These are phyloP conservation scores for Leptographium procerum DNA, from an alignment of 2,329 filamentous ascomycete genomes.

Conservation along the genomic window DNA sequence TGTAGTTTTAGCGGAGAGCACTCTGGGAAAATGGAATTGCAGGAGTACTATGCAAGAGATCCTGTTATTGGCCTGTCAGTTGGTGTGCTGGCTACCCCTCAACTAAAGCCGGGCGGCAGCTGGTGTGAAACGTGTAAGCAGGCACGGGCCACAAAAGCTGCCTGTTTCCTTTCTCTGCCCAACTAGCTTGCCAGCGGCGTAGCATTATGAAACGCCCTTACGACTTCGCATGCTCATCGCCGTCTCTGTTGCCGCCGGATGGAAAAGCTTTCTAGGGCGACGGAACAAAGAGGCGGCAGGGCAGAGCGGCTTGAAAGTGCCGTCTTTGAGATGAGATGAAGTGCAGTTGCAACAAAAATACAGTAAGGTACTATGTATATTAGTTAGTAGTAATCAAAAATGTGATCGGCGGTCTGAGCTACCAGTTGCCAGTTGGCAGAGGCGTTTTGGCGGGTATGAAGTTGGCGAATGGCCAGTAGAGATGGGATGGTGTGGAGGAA, in stretches of 20 bases:
- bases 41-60: not conserved
- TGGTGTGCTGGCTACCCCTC: not conserved
- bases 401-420: too few species aligned
- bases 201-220: not conserved
- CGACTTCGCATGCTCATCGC: not conserved
- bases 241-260: not conserved
- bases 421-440: not conserved
- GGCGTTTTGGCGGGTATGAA: not conserved
- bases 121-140: conserved; percentile 1
- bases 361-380: too few species aligned
- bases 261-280: not conserved
- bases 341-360: not conserved
- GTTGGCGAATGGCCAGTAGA: not conserved
- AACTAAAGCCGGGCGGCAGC: conserved; percentile 1
- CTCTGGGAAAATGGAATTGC: too few species aligned
- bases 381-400: too few species aligned
- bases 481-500: not conserved
- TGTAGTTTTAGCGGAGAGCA: too few species aligned
- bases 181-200: not conserved
- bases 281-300: not conserved
- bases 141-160: not conserved
- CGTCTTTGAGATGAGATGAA: not conserved
- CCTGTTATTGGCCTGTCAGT: not conserved
- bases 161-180: not conserved
- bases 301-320: not conserved